A percentile compares a stretch with the other conserved stretches of the same genome.
phyloP scores from a whole-genome alignment of 2,329 filamentous ascomycete genomes.

The Zymoseptoria crescenta region DNA sequence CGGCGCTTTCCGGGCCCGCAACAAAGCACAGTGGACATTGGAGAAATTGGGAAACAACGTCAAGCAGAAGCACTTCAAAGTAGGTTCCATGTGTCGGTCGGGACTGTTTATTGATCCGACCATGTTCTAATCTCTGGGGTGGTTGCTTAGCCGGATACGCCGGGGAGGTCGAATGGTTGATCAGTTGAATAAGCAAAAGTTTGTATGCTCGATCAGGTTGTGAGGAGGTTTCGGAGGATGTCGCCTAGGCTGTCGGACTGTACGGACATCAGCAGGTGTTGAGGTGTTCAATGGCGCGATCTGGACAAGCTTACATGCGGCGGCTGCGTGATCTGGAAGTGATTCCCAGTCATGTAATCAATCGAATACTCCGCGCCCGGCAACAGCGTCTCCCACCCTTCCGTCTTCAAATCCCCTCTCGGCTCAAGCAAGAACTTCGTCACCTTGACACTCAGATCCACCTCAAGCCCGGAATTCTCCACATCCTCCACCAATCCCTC shows the following conservation, averaged over 20 bases:
- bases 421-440: slow-evolving; percentile 27
- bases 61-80: slow-evolving; percentile 19
- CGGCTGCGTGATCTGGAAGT: slow-evolving; percentile 27
- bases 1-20: slow-evolving; percentile 7
- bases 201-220: not conserved
- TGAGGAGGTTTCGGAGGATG: slow-evolving; percentile 3
- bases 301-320: slow-evolving; percentile 20
- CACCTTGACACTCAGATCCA: slow-evolving; percentile 25
- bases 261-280: not conserved
- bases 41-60: slow-evolving; percentile 14
- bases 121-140: slow-evolving; percentile 8
- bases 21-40: slow-evolving; percentile 13
- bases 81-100: slow-evolving; percentile 13
- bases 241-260: slow-evolving; percentile 16
- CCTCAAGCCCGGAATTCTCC: slow-evolving; percentile 21
- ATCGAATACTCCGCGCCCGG: slow-evolving; percentile 22
- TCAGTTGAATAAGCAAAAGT: not conserved
- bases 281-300: not conserved
- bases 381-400: slow-evolving; percentile 25
- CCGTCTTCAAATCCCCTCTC: slow-evolving; percentile 21
- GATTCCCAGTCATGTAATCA: slow-evolving; percentile 27
- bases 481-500: slow-evolving; percentile 26
- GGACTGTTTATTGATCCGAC: slow-evolving; percentile 12
- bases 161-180: slow-evolving; percentile 14
- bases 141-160: slow-evolving; percentile 11